phyloP scores from a whole-genome alignment of 768 basidiomycete species.

The Dentipellis sp. region DNA sequence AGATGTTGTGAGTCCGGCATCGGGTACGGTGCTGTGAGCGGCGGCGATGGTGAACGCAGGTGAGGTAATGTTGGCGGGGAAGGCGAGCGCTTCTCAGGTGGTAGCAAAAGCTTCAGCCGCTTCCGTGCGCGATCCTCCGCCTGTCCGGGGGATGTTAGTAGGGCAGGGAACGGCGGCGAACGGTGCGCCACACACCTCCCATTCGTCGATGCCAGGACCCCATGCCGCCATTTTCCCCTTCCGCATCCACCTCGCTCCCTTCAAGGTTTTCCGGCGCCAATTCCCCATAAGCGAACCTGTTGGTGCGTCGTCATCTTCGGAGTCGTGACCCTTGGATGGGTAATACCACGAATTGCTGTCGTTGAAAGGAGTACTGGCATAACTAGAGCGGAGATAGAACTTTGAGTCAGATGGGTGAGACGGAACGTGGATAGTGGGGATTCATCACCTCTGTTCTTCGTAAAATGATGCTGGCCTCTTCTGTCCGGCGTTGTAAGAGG shows the following conservation, averaged over 20 bases:
- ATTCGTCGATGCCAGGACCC: slow-evolving; percentile 79
- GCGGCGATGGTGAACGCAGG: slow-evolving; percentile 70
- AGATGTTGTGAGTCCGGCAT: slow-evolving; percentile 58
- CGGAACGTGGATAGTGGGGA: neutral
- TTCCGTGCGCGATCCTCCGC: slow-evolving; percentile 79
- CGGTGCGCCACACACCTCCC: slow-evolving; percentile 50
- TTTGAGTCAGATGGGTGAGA: no score
- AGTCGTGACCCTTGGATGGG: slow-evolving; percentile 66
- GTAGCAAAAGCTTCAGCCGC: slow-evolving; percentile 61
- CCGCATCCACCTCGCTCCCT: slow-evolving; percentile 75
- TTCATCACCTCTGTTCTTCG: slow-evolving; percentile 7
- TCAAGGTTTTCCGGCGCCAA: slow-evolving; percentile 74
- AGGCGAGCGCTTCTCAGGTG: slow-evolving; percentile 50
- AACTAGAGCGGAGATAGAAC: neutral
- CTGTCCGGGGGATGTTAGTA: slow-evolving; percentile 28
- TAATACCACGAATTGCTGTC: slow-evolving; percentile 81
- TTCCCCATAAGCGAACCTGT: slow-evolving; percentile 50
- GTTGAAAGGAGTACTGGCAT: slow-evolving; percentile 27
- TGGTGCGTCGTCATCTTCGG: slow-evolving; percentile 45
- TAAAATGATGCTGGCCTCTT: slow-evolving; percentile 9
- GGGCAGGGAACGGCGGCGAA: slow-evolving; percentile 7
- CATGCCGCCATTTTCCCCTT: slow-evolving; percentile 76
- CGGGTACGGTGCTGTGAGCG: slow-evolving; percentile 68
- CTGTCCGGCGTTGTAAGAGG: slow-evolving; percentile 6
- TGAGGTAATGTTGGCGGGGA: slow-evolving; percentile 71